These are phyloP conservation scores for Sarocladiaceae sp. DNA, from an alignment of 2,329 filamentous ascomycete genomes.

Conservation along the genomic window DNA sequence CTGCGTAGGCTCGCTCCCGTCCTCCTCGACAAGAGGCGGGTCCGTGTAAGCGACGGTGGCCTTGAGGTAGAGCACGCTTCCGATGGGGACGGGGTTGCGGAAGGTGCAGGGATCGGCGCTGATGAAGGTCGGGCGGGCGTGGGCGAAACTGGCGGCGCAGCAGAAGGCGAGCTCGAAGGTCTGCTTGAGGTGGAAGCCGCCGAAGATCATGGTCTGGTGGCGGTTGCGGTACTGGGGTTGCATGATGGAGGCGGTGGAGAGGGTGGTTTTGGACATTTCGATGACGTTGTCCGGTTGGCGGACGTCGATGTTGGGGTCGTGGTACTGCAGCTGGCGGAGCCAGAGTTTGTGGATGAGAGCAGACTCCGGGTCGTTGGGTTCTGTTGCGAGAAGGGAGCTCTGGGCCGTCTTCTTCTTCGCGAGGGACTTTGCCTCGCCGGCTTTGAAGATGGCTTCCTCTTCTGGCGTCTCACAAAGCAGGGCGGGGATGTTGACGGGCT, in stretches of 20 bases:
- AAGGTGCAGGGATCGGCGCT: constrained; percentile 24
- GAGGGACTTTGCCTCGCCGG: constrained; percentile 20
- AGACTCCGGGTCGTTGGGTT: constrained; percentile 22
- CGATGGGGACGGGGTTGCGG: constrained; percentile 22
- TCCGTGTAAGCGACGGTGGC: constrained; percentile 24
- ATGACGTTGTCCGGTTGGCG: constrained; percentile 21
- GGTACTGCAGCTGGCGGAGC: constrained; percentile 22
- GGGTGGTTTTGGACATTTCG: constrained; percentile 21
- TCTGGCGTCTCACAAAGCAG: constrained; percentile 19
- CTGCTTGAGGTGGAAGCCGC: constrained; percentile 24
- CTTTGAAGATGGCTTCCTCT: constrained; percentile 20
- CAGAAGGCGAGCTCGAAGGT: constrained; percentile 25
- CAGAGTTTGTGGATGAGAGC: constrained; percentile 24
- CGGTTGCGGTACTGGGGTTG: constrained; percentile 23
- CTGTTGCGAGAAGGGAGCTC: constrained; percentile 19
- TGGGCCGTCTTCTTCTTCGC: constrained; percentile 19
- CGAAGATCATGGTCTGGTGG: constrained; percentile 25
- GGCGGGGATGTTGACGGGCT: constrained; percentile 20
- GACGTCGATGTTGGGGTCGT: constrained; percentile 20
- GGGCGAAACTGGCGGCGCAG: constrained; percentile 24
- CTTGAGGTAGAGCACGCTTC: constrained; percentile 22
- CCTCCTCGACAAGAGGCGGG: constrained; percentile 21
- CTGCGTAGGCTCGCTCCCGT: constrained; percentile 18
- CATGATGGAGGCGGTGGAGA: constrained; percentile 23
- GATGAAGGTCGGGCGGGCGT: constrained; percentile 23